Conservation (phyloP, 2,329 filamentous ascomycete genomes). For the Fonsecaea nubica region DNA sequence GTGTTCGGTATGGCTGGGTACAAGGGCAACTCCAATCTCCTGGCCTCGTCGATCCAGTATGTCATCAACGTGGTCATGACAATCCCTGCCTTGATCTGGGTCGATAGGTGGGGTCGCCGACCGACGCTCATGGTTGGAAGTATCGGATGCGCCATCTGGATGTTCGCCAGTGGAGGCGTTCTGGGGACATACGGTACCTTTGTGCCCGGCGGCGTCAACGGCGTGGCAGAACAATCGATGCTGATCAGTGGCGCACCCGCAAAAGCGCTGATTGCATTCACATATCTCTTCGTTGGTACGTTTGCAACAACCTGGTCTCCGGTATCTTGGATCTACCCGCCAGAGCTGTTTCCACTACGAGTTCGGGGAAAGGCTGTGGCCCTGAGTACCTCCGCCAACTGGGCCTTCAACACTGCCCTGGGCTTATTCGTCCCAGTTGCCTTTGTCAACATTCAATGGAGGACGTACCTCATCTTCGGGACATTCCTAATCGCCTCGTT, state of each 20-base stretch:
- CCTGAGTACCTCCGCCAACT: slow-evolving; percentile 66
- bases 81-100: slow-evolving; percentile 73
- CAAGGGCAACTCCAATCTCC: slow-evolving; percentile 61
- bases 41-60: slow-evolving; percentile 74
- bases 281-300: slow-evolving; percentile 73
- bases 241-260: slow-evolving; percentile 54
- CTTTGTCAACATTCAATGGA: slow-evolving; percentile 64
- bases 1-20: slow-evolving; percentile 74
- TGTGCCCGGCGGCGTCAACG: slow-evolving; percentile 43
- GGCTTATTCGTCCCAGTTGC: slow-evolving; percentile 64
- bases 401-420: slow-evolving; percentile 65
- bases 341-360: slow-evolving; percentile 67
- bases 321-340: slow-evolving; percentile 64
- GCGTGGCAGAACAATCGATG: slow-evolving; percentile 47
- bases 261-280: slow-evolving; percentile 70
- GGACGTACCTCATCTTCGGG: slow-evolving; percentile 77
- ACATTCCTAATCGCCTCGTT: slow-evolving; percentile 72
- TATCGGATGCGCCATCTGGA: slow-evolving; percentile 62
- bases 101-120: slow-evolving; percentile 78
- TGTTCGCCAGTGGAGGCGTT: slow-evolving; percentile 52
- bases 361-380: slow-evolving; percentile 70
- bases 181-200: slow-evolving; percentile 52
- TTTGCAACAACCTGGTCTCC: slow-evolving; percentile 71
- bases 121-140: slow-evolving; percentile 68
- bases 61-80: slow-evolving; percentile 83